These are phyloP conservation scores for Coemansia sp. DNA, from an alignment of 192 early-diverging fungal genomes.

Conservation along the genomic window DNA sequence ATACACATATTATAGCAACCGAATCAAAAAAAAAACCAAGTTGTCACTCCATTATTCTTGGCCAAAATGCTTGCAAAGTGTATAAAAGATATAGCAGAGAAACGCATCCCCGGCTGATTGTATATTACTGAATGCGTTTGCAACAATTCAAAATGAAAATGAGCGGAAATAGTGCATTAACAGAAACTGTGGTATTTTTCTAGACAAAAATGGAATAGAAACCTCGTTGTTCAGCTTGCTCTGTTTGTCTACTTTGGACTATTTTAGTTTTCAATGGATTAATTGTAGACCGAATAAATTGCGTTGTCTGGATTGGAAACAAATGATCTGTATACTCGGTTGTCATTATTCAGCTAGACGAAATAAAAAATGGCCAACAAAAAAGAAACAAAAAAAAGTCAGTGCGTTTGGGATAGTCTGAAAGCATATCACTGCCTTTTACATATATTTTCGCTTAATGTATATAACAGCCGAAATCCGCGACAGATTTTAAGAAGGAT, in stretches of 20 bases:
- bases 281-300: neutral
- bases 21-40: no score
- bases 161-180: neutral
- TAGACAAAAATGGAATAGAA: neutral
- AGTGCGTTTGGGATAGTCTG: neutral
- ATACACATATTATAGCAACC: no score
- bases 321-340: neutral
- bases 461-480: neutral
- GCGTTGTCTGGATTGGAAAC: neutral
- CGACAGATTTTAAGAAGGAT: neutral
- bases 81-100: neutral
- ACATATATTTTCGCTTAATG: neutral
- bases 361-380: neutral
- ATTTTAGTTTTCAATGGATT: neutral
- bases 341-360: neutral
- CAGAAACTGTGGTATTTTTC: neutral
- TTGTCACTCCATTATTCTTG: no score
- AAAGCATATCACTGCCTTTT: neutral
- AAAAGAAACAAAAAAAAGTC: neutral
- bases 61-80: no score
- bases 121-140: neutral
- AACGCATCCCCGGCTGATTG: neutral
- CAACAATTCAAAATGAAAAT: neutral
- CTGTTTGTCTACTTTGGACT: neutral
- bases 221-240: neutral